These are phyloP conservation scores for Ceriops tagal DNA, from an alignment of 345 rosid species.

Conservation along the genomic window DNA sequence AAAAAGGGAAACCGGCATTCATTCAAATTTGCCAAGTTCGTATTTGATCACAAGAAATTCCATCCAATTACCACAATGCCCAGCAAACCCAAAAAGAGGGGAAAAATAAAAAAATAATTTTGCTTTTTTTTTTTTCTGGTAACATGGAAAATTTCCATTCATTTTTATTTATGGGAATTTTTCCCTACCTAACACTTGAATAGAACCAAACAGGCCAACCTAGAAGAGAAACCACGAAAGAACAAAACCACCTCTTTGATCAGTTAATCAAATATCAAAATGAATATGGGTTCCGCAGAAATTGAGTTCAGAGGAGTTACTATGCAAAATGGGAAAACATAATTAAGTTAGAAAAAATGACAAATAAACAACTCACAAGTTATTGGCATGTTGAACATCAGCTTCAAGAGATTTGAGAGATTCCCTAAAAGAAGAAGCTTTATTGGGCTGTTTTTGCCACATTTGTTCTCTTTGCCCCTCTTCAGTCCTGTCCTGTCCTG, in stretches of 20 bases:
- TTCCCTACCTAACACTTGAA: conserved; percentile 9
- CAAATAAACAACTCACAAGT: conserved; percentile 33
- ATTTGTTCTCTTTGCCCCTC: conserved; percentile 23
- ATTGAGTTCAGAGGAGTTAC: not conserved
- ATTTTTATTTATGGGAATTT: not conserved
- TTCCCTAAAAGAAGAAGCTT: conserved; percentile 46
- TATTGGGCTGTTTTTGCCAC: conserved; percentile 46
- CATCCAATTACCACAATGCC: not conserved
- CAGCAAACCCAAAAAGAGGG: not conserved
- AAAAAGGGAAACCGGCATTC: not conserved
- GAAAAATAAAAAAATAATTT: not conserved
- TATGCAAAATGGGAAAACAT: not conserved
- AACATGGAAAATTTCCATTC: not conserved
- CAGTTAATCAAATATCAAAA: conserved; percentile 4
- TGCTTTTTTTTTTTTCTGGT: too few species aligned
- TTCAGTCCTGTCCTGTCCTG: not conserved
- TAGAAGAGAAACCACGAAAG: conserved; percentile 3
- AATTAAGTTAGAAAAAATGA: not conserved
- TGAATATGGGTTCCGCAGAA: conserved; percentile 13
- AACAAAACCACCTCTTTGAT: conserved; percentile 1
- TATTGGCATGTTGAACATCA: conserved; percentile 63
- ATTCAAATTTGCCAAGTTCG: conserved; percentile 16
- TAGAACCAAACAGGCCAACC: not conserved
- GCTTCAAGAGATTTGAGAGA: conserved; percentile 61
- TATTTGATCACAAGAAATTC: not conserved